Percentiles rank a stretch among this genome's conserved stretches.
Evolutionary conservation across 2,329 filamentous ascomycete species (phyloP).

Genomic region (Pseudogymnoascus sp.): DNA sequence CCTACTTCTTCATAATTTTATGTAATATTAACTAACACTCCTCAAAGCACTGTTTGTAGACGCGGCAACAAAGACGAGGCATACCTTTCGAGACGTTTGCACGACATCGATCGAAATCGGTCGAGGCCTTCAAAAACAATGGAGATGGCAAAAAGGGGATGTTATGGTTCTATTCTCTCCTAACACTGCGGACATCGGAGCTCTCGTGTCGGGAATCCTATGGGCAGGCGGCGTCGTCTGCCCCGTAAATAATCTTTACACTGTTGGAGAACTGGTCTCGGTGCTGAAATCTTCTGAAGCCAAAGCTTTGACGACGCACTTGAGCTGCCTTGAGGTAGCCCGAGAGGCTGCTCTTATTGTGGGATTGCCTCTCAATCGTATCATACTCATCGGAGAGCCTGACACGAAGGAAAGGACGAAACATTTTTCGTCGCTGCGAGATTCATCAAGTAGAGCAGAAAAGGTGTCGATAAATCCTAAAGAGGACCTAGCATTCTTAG

Average conservation of each 20-base stretch:
- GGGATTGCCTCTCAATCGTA: neutral
- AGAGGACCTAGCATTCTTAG: constrained; percentile 57
- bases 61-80: constrained; percentile 54
- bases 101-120: constrained; percentile 63
- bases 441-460: neutral
- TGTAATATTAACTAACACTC: constrained; percentile 3
- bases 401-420: neutral
- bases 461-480: neutral
- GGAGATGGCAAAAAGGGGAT: constrained; percentile 71
- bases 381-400: neutral
- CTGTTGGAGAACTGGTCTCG: constrained; percentile 70
- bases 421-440: neutral
- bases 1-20: constrained; percentile 3
- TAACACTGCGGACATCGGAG: constrained; percentile 72
- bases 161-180: constrained; percentile 73
- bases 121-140: constrained; percentile 62
- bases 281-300: constrained; percentile 71
- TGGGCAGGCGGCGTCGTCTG: constrained; percentile 74
- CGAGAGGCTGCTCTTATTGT: neutral
- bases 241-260: constrained; percentile 79
- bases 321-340: neutral
- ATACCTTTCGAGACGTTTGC: constrained; percentile 61
- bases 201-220: constrained; percentile 65
- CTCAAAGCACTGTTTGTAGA: constrained; percentile 56
- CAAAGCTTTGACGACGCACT: constrained; percentile 64